phyloP scores from a whole-genome alignment of 2,329 filamentous ascomycete genomes.

The Bimuria novae-zelandiae region DNA sequence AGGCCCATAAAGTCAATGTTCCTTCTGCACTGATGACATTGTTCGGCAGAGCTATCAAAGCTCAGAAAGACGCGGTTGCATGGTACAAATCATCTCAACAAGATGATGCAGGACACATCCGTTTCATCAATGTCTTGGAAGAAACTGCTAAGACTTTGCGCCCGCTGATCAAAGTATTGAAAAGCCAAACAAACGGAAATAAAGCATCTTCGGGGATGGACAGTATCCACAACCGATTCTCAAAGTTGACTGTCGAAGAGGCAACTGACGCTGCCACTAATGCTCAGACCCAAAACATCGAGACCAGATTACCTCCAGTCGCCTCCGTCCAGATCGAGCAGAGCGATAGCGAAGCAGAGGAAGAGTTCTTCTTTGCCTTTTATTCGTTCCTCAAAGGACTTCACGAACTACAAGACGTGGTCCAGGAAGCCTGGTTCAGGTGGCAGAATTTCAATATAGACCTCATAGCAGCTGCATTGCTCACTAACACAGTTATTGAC shows the following conservation, averaged over 20 bases:
- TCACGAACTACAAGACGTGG: neutral
- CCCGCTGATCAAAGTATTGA: too few species aligned
- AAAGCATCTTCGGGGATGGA: neutral
- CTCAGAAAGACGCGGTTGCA: neutral
- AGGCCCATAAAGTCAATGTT: neutral
- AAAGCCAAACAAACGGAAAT: neutral
- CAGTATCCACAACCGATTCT: neutral
- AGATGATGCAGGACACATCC: too few species aligned
- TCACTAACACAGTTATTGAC: neutral
- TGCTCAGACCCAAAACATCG: neutral
- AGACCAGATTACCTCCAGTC: neutral
- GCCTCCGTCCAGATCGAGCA: neutral
- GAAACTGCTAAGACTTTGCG: too few species aligned
- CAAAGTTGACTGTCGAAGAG: neutral
- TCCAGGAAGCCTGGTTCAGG: neutral
- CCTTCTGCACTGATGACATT: neutral
- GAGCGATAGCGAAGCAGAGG: neutral
- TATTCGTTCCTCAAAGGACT: neutral
- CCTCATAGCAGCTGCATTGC: neutral
- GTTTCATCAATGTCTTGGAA: too few species aligned
- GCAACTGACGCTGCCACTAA: neutral
- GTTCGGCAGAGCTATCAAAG: neutral
- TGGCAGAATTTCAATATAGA: neutral
- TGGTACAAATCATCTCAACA: neutral
- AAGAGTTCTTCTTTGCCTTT: neutral